These are phyloP conservation scores for Malus hybrid DNA, from an alignment of 331 rosid species.

Conservation along the genomic window DNA sequence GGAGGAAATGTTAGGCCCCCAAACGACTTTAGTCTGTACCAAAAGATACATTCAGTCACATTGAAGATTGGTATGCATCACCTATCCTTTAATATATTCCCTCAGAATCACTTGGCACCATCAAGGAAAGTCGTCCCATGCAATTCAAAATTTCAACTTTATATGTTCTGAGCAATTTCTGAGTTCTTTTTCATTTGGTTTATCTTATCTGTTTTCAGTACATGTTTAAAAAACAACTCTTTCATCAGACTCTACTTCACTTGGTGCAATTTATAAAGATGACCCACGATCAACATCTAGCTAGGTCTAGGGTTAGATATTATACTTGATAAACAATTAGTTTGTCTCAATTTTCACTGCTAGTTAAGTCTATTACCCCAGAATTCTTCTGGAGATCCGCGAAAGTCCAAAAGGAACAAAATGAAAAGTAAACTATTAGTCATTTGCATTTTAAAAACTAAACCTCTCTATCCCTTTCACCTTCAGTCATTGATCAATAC, in stretches of 20 bases:
- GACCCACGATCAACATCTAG: neutral
- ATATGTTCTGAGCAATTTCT: neutral
- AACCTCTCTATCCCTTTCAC: neutral
- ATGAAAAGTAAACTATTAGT: neutral
- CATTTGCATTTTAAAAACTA: neutral
- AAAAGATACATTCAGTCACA: constrained; percentile 27
- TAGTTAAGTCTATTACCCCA: neutral
- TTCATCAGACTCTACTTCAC: neutral
- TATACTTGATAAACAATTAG: neutral
- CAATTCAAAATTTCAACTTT: constrained; percentile 42
- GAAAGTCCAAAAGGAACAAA: neutral
- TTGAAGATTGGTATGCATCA: constrained; percentile 31
- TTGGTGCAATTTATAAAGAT: neutral
- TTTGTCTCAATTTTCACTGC: neutral
- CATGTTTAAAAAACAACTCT: neutral
- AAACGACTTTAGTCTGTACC: constrained; percentile 12
- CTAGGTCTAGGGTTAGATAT: neutral
- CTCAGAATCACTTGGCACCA: constrained; percentile 38
- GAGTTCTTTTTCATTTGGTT: neutral
- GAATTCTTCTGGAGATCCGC: neutral
- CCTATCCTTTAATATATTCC: constrained; percentile 51
- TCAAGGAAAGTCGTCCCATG: constrained; percentile 31
- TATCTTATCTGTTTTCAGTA: neutral
- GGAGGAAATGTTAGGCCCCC: neutral
- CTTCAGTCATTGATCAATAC: neutral